Conservation (phyloP, 139 green algal genomes). For the Coelastrella sp. region DNA sequence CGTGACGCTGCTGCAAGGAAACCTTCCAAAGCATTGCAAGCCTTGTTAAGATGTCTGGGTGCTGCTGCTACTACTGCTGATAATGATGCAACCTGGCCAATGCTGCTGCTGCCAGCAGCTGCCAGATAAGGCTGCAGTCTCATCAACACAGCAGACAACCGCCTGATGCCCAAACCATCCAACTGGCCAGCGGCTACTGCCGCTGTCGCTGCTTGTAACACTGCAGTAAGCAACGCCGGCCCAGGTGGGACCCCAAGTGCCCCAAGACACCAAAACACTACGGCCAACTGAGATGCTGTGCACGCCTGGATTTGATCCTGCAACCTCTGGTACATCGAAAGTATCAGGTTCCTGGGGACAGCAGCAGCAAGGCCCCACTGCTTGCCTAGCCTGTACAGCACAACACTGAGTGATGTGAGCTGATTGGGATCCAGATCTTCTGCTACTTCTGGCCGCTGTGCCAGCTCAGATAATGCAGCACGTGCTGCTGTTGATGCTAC, state of each 20-base stretch:
- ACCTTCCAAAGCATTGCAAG: too few relatives aligned
- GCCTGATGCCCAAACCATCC: neutral
- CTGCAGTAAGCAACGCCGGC: neutral
- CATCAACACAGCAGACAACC: neutral
- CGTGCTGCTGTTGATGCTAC: constrained; percentile 37
- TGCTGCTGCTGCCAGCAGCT: neutral
- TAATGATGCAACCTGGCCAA: too few relatives aligned
- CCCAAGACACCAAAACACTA: constrained; percentile 19
- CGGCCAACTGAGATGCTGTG: constrained; percentile 8
- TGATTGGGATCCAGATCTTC: neutral
- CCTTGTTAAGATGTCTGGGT: too few relatives aligned
- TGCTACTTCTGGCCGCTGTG: neutral
- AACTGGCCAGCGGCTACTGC: neutral
- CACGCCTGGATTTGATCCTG: neutral
- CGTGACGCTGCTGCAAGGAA: neutral
- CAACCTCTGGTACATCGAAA: constrained; percentile 2
- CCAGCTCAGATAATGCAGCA: neutral
- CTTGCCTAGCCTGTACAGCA: constrained; percentile 16
- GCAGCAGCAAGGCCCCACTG: neutral
- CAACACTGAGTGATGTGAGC: constrained; percentile 32
- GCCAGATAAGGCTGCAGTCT: constrained; percentile 3
- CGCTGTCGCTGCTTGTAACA: neutral
- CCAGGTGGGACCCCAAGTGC: neutral
- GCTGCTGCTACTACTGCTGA: too few relatives aligned
- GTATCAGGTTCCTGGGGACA: neutral